Evolutionary conservation across 2,329 filamentous ascomycete genomes (phyloP), one percentile per base, ranked within the genome.

Genomic region (Sphaceloma murrayae): DNA sequence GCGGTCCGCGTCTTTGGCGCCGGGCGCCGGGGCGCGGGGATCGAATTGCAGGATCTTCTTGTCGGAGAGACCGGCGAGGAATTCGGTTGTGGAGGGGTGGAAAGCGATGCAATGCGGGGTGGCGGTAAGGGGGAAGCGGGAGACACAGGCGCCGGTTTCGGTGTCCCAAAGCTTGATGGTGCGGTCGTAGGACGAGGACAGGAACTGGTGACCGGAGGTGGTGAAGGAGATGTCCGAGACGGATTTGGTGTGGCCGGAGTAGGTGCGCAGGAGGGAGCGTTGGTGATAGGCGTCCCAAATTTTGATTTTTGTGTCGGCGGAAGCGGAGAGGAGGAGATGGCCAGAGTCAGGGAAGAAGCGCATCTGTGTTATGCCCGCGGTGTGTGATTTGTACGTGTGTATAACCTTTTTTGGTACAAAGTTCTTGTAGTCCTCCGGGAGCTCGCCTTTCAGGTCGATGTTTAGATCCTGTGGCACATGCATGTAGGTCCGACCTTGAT

Each of bases 21-120:
- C 40, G 17, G 29, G 29, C 1, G 27, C 54, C 79, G 53, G 77
- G 78, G 5, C 80, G 79, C 93, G 77, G 2, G 80, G 88, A 63
- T 98, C 91, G 64, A 93, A 98, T 60, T 98, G 91, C 31, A 98
- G 75, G 54, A 98, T 98, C 70, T 95, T 95, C 72, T 98, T 98
- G 65, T 98, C 89, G 27, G 85, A 91, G 85, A 96, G 93, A 56
- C 91, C 91, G 1, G 87, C 88, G 46, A 98, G 67, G 64, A 98
- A 98, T 62, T 96, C 89, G 60, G 91, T 82, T 6, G 80, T 77
- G 52, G 82, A 78, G 0, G 89, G 88, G 64, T 96, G 94, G 73
- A 96, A 96, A 53, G 85, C 81, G 54, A 98, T 73, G 43, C 94
- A 88, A 59, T 98, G 91, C 4, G 91, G 89, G 10, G 87, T 96